Base-by-base conservation (phyloP, 2,329 filamentous ascomycete genomes). In the Lomentospora prolificans region DNA sequence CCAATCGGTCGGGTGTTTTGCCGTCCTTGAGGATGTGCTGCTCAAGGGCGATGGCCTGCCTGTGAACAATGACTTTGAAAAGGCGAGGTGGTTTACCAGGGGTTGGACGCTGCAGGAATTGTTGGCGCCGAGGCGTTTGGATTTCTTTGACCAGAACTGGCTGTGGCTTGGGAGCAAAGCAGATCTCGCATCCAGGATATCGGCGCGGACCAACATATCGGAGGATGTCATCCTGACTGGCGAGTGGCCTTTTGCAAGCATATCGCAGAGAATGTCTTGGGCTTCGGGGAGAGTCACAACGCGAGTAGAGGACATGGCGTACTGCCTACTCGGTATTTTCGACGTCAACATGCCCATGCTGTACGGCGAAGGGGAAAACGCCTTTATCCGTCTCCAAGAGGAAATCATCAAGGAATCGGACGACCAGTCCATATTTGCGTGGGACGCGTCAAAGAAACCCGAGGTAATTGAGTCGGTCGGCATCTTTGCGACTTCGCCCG, bases 71-170 rank as follows among this genome's bases (percentile, higher is more conserved):
- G 52, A 48, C 14, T 59, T 59, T 50, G 57, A 59, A 3, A n/a
- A 12, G 2, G 57, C 57, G 50, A 60, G 64, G 5, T 71, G 69
- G 67, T 70, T 70, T 54, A 65, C 61, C 1, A 60, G 76, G 79
- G 68, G 68, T n/a, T 80, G 82, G 63, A 87, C 83, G 0, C 70
- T 85, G 60, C 85, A 86, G 64, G 82, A 89, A 67, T 82, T 86
- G 0, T 74, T 89, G 3, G 86, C 69, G 0, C 68, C 67, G 1
- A 17, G 14, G 1, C 41, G 58, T 0, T 19, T 70, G 0, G 22
- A 58, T 3, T 71, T 73, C 57, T 70, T 63, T 58, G 60, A 65
- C 36, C 9, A 14, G 0, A 48, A 52, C 2, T 72, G 68, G 69
- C 22, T 30, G 0, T 54, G 44, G 1, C 55, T 68, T 1, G 68